Evolutionary conservation across 1,284 basidiomycete genomes (phyloP), one percentile per base, ranked within the genome.

Genomic region (Sporisorium graminicola): DNA sequence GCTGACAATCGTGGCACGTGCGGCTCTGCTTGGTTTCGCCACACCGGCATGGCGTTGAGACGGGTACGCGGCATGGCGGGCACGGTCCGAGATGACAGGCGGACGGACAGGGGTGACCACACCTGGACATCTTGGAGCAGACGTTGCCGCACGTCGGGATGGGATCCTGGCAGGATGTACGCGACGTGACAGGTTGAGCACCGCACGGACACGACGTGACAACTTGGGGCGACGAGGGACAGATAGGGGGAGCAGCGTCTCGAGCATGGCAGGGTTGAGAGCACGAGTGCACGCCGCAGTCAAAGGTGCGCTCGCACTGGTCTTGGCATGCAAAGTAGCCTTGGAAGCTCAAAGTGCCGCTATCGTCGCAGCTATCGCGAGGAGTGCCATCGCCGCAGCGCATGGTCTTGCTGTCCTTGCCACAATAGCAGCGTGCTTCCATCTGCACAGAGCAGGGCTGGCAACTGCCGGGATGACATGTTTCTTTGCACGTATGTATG

Each of bases 1-100:
- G 59, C 54, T 72, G 74, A 20, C 66, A 63, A 51, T 78, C 79
- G 62, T 65, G 53, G 47, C 71, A 85, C 7, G 69, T 50, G 16
- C 76, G 65, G 13, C 71, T 81, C 53, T 78, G 74, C 63, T 81
- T 82, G 27, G 74, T 76, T 50, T 82, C 80, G 40, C 83, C 83
- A 51, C 84, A 85, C 20, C 84, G 81, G 52, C 84, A 85, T 9
- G 83, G 83, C n/a, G 79, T 78, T 56, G 76, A 65, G 16, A 82
- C 75, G 5, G 66, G 64, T 18, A 74, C 74, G 13, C 52, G 47
- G 50, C 84, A 85, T 14, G 82, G 81, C 22, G 84, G 81, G 53
- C 84, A 85, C 2, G 63, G 47, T 5, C 82, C 83, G 8, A 69
- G 52, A 49, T 85, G 84, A 47, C 84, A 85, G 7, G 49, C n/a